These are phyloP conservation scores for Ogataea glucozyma DNA, from an alignment of 805 yeast species.

Conservation along the genomic window DNA sequence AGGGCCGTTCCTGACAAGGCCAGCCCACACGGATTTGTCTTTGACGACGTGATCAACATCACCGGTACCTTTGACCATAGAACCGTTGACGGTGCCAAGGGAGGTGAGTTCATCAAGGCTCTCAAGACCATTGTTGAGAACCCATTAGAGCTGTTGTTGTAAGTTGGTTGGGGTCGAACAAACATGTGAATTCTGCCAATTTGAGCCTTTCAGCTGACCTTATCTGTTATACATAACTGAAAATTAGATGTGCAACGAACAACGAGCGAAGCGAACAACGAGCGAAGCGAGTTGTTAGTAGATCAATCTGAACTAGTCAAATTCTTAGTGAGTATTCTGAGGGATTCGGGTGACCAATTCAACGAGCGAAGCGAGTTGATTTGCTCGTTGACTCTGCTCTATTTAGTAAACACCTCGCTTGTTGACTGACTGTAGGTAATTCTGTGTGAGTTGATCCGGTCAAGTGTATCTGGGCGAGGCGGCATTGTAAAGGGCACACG, in stretches of 20 bases:
- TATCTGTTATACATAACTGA: not conserved
- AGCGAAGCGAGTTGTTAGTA: slow-evolving; percentile 1
- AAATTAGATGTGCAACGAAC: not conserved
- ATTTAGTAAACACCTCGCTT: not conserved
- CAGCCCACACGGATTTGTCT: slow-evolving; percentile 87
- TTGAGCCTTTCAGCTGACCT: too few species aligned
- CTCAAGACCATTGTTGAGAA: slow-evolving; percentile 90
- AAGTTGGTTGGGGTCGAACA: slow-evolving; percentile 24
- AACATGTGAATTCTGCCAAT: too few species aligned
- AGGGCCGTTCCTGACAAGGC: slow-evolving; percentile 91
- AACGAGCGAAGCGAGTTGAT: not conserved
- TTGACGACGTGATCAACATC: slow-evolving; percentile 86
- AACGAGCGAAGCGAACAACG: not conserved
- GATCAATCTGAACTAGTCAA: not conserved
- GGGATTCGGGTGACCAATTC: too few species aligned
- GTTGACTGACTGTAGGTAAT: too few species aligned
- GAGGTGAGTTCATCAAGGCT: slow-evolving; percentile 95
- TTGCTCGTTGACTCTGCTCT: not conserved
- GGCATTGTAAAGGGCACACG: too few species aligned
- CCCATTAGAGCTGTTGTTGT: slow-evolving; percentile 90
- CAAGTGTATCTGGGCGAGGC: too few species aligned
- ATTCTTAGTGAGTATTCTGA: too few species aligned
- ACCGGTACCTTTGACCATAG: slow-evolving; percentile 99
- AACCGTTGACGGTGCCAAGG: slow-evolving; percentile 94
- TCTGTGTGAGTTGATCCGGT: too few species aligned